A percentile compares a stretch with the other conserved stretches of the same genome.
Conservation (phyloP, 129 eudicot species). For the Tagetes erecta region DNA sequence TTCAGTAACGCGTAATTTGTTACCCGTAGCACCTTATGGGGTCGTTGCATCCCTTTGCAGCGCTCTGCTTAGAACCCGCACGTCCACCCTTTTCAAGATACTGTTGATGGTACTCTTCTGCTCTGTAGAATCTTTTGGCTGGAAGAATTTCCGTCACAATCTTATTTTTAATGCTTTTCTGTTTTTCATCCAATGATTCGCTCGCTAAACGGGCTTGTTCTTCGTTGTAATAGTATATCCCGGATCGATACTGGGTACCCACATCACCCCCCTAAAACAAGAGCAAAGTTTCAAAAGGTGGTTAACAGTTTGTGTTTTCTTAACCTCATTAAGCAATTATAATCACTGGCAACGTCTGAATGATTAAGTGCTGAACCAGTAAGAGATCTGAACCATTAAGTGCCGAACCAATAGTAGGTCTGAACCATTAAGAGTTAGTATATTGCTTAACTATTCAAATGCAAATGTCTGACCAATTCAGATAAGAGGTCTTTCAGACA, state of each 20-base stretch:
- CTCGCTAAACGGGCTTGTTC: slow-evolving; percentile 65
- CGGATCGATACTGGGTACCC: slow-evolving; percentile 90
- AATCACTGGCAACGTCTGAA: background rate
- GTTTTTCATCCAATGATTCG: slow-evolving; percentile 66
- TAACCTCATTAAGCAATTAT: background rate
- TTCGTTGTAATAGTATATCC: slow-evolving; percentile 73
- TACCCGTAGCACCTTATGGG: slow-evolving; percentile 86
- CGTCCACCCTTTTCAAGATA: slow-evolving; percentile 81
- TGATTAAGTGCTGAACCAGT: too few species aligned
- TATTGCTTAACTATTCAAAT: too few species aligned
- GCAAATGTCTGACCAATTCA: too few species aligned
- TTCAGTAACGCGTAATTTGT: slow-evolving; percentile 20
- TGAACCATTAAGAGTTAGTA: too few species aligned
- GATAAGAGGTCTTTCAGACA: too few species aligned
- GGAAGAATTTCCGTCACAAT: slow-evolving; percentile 66
- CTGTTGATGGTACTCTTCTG: slow-evolving; percentile 96
- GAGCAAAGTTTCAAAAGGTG: background rate
- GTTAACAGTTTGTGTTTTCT: background rate
- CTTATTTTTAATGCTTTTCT: slow-evolving; percentile 35
- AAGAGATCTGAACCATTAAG: too few species aligned
- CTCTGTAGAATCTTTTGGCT: slow-evolving; percentile 80
- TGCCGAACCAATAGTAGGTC: too few species aligned
- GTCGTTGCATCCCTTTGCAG: slow-evolving; percentile 87
- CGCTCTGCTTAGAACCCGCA: slow-evolving; percentile 60
- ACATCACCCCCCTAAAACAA: slow-evolving; percentile 65